Conservation (phyloP, 73 alveolate genomes). For the Paramecium sexaurelia region DNA sequence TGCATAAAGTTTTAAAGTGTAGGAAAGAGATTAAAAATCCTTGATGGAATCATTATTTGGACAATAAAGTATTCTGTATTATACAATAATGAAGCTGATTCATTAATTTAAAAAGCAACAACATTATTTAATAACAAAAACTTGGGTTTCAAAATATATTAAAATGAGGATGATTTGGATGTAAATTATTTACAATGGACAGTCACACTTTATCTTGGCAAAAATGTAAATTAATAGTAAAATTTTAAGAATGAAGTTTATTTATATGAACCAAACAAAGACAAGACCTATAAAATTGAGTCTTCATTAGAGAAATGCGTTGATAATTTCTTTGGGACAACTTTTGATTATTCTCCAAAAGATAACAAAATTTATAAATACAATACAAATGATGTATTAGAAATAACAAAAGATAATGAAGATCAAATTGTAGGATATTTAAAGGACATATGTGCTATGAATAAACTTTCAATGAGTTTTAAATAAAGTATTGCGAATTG, state of each 20-base stretch:
- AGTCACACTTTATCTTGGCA: slow-evolving; percentile 33
- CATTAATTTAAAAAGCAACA: neutral
- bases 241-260: slow-evolving; percentile 41
- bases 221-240: slow-evolving; percentile 24
- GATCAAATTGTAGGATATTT: slow-evolving; percentile 14
- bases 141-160: neutral
- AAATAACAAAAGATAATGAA: slow-evolving; percentile 6
- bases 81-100: neutral
- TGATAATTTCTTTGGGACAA: slow-evolving; percentile 39
- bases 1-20: neutral
- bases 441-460: slow-evolving; percentile 53
- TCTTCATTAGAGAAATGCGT: slow-evolving; percentile 39
- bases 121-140: neutral
- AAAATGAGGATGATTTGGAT: slow-evolving; percentile 57
- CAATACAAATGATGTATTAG: slow-evolving; percentile 36
- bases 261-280: slow-evolving; percentile 48
- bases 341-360: slow-evolving; percentile 50
- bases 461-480: neutral
- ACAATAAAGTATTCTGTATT: neutral
- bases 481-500: neutral
- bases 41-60: slow-evolving; percentile 5
- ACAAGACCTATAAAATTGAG: slow-evolving; percentile 6
- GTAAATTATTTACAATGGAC: slow-evolving; percentile 38
- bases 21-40: neutral
- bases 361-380: slow-evolving; percentile 25